Evolutionary conservation across 2,329 filamentous ascomycete species (phyloP), one percentile per base, ranked within the genome.

Genomic region (Albifimbria verrucaria): DNA sequence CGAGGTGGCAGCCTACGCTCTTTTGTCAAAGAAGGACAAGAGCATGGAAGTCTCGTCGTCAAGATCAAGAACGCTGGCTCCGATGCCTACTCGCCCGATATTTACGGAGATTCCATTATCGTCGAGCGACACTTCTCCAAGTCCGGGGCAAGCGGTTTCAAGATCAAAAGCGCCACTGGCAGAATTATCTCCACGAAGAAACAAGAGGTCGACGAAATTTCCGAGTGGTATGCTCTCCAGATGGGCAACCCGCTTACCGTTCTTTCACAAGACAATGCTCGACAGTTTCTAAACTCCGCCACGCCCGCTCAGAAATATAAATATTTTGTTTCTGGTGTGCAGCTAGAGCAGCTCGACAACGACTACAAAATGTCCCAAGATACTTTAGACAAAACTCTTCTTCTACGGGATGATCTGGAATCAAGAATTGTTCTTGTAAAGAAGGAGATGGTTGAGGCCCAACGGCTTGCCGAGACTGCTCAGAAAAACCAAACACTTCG

Each of bases 181-280:
- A 84, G 82, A 51, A 77, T 87, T 22, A 81, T 97, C 47, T 96
- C 92, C 0, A 90, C 81, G 9, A 96, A 92, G 70, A 94, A 90
- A 66, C 78, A 82, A 9, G 93, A 97, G 59, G 81, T 99, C 9
- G 92, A 97, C 59, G 90, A 96, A 59, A 93, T 99, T 47, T 87
- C 91, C 42, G 94, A 99, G 68, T 95, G 90, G 67, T 97, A 92
- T 67, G 90, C 88, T 42, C 77, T 99, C 42, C 93, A 97, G 68
- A 91, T 99, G 53, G 93, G 97, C 66, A 99, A 99, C 62, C 94
- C 94, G 1, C 87, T 99, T 75, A 97, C 95, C 55, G 89, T 97
- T 7, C 79, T 99, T 18, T 96, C 92, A 1, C 94, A 99, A 69
- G 94, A 99, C 67, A 92, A 92, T 70, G 94, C 94, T 11, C 86